Evolutionary conservation across 768 basidiomycete genomes (phyloP).

Genomic region (Strobilomyces echinocephalus): DNA sequence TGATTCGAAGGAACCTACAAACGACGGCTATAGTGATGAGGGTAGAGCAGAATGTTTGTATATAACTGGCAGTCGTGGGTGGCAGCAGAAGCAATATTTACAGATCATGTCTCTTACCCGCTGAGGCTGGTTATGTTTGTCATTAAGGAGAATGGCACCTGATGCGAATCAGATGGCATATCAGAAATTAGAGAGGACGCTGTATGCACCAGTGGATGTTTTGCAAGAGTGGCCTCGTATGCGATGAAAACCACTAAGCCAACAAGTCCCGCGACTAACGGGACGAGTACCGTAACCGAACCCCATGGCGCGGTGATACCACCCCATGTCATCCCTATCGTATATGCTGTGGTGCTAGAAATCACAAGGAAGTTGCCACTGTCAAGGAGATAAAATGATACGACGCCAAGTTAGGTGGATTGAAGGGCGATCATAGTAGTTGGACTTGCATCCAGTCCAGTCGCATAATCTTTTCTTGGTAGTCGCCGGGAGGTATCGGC

Average conservation of each 20-base stretch:
- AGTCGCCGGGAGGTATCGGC: conserved; percentile 29
- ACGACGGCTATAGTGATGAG: conserved; percentile 5
- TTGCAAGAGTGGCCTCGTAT: conserved; percentile 34
- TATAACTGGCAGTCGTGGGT: conserved; percentile 15
- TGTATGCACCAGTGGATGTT: conserved; percentile 28
- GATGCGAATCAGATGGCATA: no score
- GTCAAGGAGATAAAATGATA: not conserved
- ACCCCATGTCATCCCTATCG: conserved; percentile 46
- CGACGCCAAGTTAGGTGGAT: not conserved
- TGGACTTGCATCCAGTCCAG: conserved; percentile 43
- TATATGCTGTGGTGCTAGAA: conserved; percentile 28
- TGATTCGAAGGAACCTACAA: conserved; percentile 16
- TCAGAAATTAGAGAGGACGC: conserved; percentile 44
- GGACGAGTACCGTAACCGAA: conserved; percentile 35
- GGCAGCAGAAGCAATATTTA: not conserved
- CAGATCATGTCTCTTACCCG: conserved; percentile 13
- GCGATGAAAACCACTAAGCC: conserved; percentile 36
- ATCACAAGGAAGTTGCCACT: conserved; percentile 44
- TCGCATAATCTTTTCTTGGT: conserved; percentile 33
- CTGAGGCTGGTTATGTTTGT: conserved; percentile 28
- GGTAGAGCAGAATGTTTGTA: conserved; percentile 23
- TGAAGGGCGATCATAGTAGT: not conserved
- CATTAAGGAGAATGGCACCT: conserved; percentile 12
- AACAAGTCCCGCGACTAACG: conserved; percentile 40
- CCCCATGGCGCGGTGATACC: conserved; percentile 42